Percentiles rank a stretch among this genome's conserved stretches.
Evolutionary conservation across 805 yeast species (phyloP).

Genomic region (Grigorovia jiainica): DNA sequence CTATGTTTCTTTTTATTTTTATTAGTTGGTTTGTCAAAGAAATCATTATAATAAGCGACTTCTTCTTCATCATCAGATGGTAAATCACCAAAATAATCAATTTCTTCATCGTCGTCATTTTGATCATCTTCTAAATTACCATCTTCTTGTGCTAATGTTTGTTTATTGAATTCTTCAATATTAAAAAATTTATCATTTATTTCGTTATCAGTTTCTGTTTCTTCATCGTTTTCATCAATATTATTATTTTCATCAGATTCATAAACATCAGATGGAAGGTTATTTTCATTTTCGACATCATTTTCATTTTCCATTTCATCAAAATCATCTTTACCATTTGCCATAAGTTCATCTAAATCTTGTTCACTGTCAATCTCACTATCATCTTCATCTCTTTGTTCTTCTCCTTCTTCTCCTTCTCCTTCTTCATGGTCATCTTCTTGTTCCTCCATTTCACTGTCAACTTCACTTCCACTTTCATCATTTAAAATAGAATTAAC

Average conservation of each 20-base stretch:
- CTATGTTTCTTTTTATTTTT: conserved; percentile 6
- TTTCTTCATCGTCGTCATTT: conserved; percentile 39
- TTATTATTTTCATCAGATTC: conserved; percentile 17
- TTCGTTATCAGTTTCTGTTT: conserved; percentile 28
- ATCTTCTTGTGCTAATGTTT: conserved; percentile 55
- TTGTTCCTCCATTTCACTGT: conserved; percentile 11
- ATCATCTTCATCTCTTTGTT: conserved; percentile 19
- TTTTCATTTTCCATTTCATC: conserved; percentile 9
- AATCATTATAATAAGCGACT: conserved; percentile 55
- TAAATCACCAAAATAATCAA: conserved; percentile 43
- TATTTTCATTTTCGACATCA: conserved; percentile 23
- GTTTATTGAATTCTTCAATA: conserved; percentile 74
- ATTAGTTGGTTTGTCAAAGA: conserved; percentile 38
- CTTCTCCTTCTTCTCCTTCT: conserved; percentile 14
- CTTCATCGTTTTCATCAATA: conserved; percentile 25
- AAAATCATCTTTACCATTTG: conserved; percentile 2
- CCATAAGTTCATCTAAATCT: neutral
- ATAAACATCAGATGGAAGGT: conserved; percentile 1
- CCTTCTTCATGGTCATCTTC: conserved; percentile 8
- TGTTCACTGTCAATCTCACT: conserved; percentile 20
- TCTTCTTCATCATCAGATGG: conserved; percentile 46
- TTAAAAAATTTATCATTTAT: conserved; percentile 79
- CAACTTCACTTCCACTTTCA: conserved; percentile 13
- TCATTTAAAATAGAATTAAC: conserved; percentile 28
- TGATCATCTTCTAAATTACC: conserved; percentile 36